Evolutionary conservation across 192 early-diverging fungal species (phyloP).

Genomic region (Entophlyctis luteolus): DNA sequence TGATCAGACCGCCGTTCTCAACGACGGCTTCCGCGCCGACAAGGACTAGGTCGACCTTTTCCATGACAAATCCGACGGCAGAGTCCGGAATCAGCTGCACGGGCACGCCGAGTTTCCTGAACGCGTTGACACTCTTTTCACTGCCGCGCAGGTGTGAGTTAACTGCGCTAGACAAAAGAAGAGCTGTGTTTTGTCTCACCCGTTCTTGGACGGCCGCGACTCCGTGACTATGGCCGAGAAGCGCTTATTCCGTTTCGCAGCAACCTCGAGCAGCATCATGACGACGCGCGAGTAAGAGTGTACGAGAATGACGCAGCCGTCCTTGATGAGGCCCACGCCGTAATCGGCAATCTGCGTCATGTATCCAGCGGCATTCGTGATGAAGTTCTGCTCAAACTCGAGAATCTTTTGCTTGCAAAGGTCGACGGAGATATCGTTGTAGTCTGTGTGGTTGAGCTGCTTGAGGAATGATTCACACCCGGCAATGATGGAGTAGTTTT

Average conservation of each 20-base stretch:
- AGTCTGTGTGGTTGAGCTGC: conserved; percentile 59
- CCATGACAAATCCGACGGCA: conserved; percentile 91
- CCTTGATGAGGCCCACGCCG: conserved; percentile 12
- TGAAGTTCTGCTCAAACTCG: conserved; percentile 65
- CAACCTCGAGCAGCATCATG: conserved; percentile 75
- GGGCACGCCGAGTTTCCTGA: conserved; percentile 72
- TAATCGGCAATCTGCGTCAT: conserved; percentile 75
- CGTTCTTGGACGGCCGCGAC: conserved; percentile 70
- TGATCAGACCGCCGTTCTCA: conserved; percentile 95
- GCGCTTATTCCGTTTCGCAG: conserved; percentile 69
- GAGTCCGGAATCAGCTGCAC: conserved; percentile 79
- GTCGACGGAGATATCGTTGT: conserved; percentile 4
- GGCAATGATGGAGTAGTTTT: conserved; percentile 79
- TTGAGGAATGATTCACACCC: conserved; percentile 54
- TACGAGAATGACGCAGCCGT: conserved; percentile 65
- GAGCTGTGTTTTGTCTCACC: conserved; percentile 40
- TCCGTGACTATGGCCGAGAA: conserved; percentile 95
- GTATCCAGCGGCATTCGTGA: conserved; percentile 65
- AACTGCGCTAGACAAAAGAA: neutral
- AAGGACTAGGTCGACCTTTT: conserved; percentile 88
- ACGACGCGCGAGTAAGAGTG: conserved; percentile 96
- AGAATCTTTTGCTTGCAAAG: conserved; percentile 63
- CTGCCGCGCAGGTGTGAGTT: neutral
- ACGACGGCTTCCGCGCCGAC: conserved; percentile 98
- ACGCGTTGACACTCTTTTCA: conserved; percentile 57